Evolutionary conservation across 257 asterid species (phyloP), one percentile per base, ranked within the genome.

Genomic region (Salvia miltiorrhiza): DNA sequence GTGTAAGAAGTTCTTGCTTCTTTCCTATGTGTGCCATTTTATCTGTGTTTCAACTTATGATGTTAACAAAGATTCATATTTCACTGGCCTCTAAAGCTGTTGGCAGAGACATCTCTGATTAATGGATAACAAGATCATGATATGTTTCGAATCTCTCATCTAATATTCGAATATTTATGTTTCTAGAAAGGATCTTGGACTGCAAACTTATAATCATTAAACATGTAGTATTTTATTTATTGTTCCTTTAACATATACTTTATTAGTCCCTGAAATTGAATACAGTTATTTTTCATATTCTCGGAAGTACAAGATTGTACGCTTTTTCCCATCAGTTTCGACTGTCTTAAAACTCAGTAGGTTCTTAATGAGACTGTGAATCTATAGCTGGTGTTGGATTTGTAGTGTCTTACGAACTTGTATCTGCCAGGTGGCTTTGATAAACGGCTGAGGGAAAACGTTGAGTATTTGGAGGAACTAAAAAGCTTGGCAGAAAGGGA

Each of bases 361-460:
- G 6, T 35, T 28, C 48, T 40, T 1, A 17, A 32, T 7, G 23
- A 58, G 12, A 14, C 3, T 11, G 48, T 40, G 48, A 37, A 16
- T 57, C 24, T 56, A 32, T 39, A 48, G 63, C 37, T 40, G 39
- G 23, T 37, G 3, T 16, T 8, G 37, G 10, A 53, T 14, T 35
- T 23, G 32, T 7, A 9, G 26, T 43, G 49, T 61, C 71, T 30
- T 67, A 0, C 10, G 4, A n/a, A 39, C 35, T 39, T 75, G 48
- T 13, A 5, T 54, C 48, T 35, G 3, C 30, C 81, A 94, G 99
- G 99, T 76, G 99, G 99, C 54, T 94, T 73, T 69, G 99, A 94
- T 77, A 72, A 72, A 60, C 97, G 97, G 59, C 89, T 94, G 19
- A 81, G 88, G 70, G 99, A 94, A 82, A 94, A 91, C 23, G 96